Base-by-base conservation (phyloP, 257 asterid genomes). In the Leonotis leonurus region DNA sequence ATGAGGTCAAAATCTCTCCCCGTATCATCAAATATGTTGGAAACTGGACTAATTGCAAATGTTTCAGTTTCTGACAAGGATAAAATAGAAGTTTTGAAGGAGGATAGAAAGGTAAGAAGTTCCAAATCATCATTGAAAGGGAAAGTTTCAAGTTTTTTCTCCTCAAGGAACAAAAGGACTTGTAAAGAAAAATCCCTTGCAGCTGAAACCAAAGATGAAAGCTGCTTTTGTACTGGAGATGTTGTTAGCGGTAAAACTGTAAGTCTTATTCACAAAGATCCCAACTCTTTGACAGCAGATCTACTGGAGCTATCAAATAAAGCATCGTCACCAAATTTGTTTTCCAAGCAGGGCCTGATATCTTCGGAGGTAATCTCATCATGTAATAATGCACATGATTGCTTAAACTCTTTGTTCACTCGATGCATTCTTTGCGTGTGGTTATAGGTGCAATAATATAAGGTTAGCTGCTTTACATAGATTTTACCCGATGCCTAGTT, bases 1-100 rank as follows among this genome's bases (percentile, higher is more conserved):
- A 68, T 64, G 62, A 82, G 97, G 78, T 89, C 97, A 21, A 92
- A 92, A 75, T 92, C 96, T 70, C 76, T 86, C 43, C 99, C 99
- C 43, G 89, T 81, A 64, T 85, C 90, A 58, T 81, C 93, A 24
- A 71, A 80, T 4, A 78, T 61, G 60, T 78, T 74, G 22, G 92
- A 81, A 51, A 67, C 73, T 26, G 77, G 75, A 70, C 69, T 75
- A 57, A 73, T 62, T 57, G 62, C 64, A n/a, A 76, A 76, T 7
- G 29, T 55, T 67, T 50, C 77, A 24, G 76, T 71, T 65, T 74
- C 71, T 25, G 80, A 33, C 41, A 71, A 66, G 48, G 74, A 63
- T 55, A 78, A 76, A 63, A 25, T 72, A 4, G 86, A 73, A 60
- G 63, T 64, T 63, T 45, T 67, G 4, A 81, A 85, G 55, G 95